A percentile compares a stretch with the other conserved stretches of the same genome.
Evolutionary conservation across 768 basidiomycete genomes (phyloP).

Genomic region (Lactarius psammicola): DNA sequence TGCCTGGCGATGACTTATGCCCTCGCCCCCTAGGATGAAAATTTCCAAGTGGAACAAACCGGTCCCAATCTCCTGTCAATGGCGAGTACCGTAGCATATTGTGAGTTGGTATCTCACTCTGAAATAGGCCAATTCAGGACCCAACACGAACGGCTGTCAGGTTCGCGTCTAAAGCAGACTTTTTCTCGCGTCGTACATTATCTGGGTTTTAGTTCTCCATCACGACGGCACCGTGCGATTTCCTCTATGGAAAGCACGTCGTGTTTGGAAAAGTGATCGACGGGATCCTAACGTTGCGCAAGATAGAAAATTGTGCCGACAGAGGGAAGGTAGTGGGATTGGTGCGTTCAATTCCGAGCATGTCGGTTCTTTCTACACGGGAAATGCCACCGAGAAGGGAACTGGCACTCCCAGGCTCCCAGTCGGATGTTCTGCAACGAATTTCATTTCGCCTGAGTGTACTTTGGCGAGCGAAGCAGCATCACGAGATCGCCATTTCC

Average conservation of each 20-base stretch:
- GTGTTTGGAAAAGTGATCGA: conserved; percentile 91
- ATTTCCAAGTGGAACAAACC: conserved; percentile 86
- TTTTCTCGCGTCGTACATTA: not conserved
- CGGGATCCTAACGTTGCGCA: conserved; percentile 91
- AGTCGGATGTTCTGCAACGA: not conserved
- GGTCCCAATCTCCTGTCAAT: conserved; percentile 88
- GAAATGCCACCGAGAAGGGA: not conserved
- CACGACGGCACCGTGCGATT: conserved; percentile 91
- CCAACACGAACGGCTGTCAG: conserved; percentile 92
- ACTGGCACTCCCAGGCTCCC: not conserved
- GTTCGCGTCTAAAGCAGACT: conserved; percentile 35
- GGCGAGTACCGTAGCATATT: conserved; percentile 44
- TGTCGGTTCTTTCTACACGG: not conserved
- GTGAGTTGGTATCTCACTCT: not conserved
- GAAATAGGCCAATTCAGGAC: conserved; percentile 77
- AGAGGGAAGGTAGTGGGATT: conserved; percentile 32
- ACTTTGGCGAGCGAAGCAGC: not conserved
- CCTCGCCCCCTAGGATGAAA: conserved; percentile 61
- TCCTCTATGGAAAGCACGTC: conserved; percentile 92
- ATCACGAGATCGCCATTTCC: not conserved
- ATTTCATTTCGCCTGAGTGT: not conserved
- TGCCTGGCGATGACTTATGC: conserved; percentile 4
- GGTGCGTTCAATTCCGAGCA: not conserved
- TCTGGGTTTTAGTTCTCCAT: conserved; percentile 76
- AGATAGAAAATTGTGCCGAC: conserved; percentile 96